Evolutionary conservation across 2,329 filamentous ascomycete species (phyloP).

Genomic region (Colletotrichum incanum): DNA sequence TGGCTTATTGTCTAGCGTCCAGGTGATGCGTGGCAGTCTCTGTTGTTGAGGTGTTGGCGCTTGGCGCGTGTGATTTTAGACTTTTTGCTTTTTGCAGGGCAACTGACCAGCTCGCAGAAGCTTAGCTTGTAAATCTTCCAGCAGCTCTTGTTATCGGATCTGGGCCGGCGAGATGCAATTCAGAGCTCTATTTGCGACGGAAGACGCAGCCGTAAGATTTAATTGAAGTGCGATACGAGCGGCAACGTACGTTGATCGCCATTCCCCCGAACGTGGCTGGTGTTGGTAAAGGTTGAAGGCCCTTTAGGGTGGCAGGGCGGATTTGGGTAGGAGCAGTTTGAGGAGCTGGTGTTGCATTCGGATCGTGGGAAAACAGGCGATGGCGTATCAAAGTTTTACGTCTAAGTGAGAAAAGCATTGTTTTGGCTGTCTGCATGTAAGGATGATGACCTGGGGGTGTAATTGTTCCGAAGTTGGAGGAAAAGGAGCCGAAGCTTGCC

Average conservation of each 20-base stretch:
- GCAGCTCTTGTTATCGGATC: background rate
- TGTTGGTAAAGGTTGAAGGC: background rate
- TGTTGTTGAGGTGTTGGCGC: background rate
- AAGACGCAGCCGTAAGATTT: background rate
- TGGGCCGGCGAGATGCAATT: background rate
- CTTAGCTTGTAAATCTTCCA: background rate
- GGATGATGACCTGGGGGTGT: background rate
- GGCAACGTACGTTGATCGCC: slow-evolving; percentile 1
- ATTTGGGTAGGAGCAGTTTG: background rate
- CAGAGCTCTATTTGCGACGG: background rate
- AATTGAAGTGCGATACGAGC: background rate
- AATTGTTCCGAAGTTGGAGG: background rate
- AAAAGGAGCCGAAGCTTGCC: background rate
- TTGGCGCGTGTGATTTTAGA: slow-evolving; percentile 15
- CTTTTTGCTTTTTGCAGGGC: background rate
- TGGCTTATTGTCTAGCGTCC: background rate
- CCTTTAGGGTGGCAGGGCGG: background rate
- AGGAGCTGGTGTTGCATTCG: slow-evolving; percentile 1
- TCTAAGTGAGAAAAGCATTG: background rate
- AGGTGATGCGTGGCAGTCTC: background rate
- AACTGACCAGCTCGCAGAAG: background rate
- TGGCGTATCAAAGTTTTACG: slow-evolving; percentile 2
- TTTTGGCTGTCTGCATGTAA: background rate
- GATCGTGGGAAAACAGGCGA: slow-evolving; percentile 4
- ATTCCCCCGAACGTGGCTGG: background rate